Percentiles rank a stretch among this genome's conserved stretches.
phyloP scores from a whole-genome alignment of 1,284 basidiomycete species.

The Ceratobasidium sp. region DNA sequence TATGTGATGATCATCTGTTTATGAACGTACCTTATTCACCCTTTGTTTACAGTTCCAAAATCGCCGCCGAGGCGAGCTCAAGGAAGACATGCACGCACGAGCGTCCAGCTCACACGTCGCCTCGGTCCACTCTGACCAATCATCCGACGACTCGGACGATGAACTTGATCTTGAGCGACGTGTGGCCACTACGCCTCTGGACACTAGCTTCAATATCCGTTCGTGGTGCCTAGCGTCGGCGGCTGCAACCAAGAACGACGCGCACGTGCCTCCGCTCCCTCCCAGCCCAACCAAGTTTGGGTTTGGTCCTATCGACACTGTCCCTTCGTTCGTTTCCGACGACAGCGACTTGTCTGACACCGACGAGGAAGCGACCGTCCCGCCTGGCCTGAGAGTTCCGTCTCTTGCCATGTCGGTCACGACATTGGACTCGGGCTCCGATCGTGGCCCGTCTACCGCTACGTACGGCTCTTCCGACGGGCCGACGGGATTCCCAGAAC shows the following conservation, averaged over 20 bases:
- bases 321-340: conserved; percentile 6
- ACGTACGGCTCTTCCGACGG: conserved; percentile 5
- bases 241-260: conserved; percentile 21
- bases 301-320: background rate
- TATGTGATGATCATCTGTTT: conserved; percentile 8
- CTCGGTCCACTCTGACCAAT: conserved; percentile 23
- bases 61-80: conserved; percentile 38
- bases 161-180: conserved; percentile 26
- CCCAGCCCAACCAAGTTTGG: conserved; percentile 36
- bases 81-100: conserved; percentile 18
- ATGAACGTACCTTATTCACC: background rate
- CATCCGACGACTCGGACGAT: conserved; percentile 30
- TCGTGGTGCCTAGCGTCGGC: conserved; percentile 39
- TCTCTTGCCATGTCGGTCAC: conserved; percentile 35
- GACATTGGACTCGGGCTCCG: conserved; percentile 29
- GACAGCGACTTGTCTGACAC: conserved; percentile 37
- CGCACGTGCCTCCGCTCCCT: conserved; percentile 7
- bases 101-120: conserved; percentile 15
- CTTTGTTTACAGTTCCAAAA: conserved; percentile 35
- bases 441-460: conserved; percentile 22
- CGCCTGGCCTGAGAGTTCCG: conserved; percentile 15
- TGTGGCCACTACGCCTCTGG: conserved; percentile 15
- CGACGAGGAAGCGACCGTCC: conserved; percentile 9
- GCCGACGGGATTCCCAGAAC: background rate
- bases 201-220: conserved; percentile 39